Evolutionary conservation across 352 stramenopile genomes (phyloP).

Genomic region (Pythium brassicae): DNA sequence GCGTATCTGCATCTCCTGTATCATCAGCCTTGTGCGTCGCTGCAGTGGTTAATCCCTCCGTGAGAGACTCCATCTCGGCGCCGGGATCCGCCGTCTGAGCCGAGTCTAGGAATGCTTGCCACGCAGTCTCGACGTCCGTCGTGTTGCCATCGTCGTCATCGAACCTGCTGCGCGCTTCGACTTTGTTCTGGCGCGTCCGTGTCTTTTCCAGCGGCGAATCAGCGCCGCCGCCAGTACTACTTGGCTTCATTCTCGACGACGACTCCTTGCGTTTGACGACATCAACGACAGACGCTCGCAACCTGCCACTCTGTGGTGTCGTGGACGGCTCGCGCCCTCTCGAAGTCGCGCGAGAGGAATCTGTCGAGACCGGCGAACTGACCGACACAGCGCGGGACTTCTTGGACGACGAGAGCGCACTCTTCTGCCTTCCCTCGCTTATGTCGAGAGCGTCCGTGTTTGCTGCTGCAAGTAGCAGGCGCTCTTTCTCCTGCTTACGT

Average conservation of each 20-base stretch:
- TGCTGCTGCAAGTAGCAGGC: background rate
- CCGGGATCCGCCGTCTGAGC: background rate
- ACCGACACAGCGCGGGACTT: slow-evolving; percentile 1
- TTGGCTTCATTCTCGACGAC: background rate
- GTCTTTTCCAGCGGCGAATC: slow-evolving; percentile 7
- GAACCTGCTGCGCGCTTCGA: slow-evolving; percentile 7
- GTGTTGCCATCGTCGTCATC: slow-evolving; percentile 59
- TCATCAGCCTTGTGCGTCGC: background rate
- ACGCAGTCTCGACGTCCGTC: slow-evolving; percentile 52
- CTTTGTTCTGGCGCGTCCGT: slow-evolving; percentile 9
- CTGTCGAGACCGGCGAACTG: slow-evolving; percentile 5
- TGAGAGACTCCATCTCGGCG: background rate
- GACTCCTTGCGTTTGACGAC: slow-evolving; percentile 14
- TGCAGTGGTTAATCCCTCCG: background rate
- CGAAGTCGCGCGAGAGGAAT: background rate
- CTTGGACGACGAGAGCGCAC: slow-evolving; percentile 14
- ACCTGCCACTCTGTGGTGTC: slow-evolving; percentile 1
- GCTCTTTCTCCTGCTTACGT: slow-evolving; percentile 21
- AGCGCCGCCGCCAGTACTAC: background rate
- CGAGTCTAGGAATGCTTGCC: slow-evolving; percentile 57
- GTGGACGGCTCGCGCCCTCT: background rate
- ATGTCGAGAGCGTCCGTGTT: slow-evolving; percentile 1
- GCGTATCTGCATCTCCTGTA: background rate
- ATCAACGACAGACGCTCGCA: slow-evolving; percentile 11
- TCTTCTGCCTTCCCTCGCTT: slow-evolving; percentile 12